Evolutionary conservation across 768 basidiomycete species (phyloP), one percentile per base, ranked within the genome.

Genomic region (Pleurotus ostreatus): DNA sequence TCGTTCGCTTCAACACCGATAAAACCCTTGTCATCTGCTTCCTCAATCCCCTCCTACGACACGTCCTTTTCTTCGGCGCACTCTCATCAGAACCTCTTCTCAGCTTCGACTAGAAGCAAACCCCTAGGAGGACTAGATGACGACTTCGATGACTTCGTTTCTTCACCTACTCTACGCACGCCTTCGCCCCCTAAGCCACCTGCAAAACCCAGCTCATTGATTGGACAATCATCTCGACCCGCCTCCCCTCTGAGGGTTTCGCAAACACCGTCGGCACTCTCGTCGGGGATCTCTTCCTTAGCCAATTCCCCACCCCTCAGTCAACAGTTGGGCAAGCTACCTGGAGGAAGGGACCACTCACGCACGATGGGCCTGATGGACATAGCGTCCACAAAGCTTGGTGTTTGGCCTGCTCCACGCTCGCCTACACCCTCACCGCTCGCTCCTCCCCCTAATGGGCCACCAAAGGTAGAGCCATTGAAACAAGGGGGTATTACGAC

Each of bases 301-400:
- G 22, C 37, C 39, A 30, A 26, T 23, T n/a, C 60, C 63, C 30
- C 55, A 53, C 34, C 45, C 61, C 34, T 40, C 46, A 43, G 39
- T 40, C 40, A 51, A 34, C 57, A 52, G 54, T 51, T 45, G 49
- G 62, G 58, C 63, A 46, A 56, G 59, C 37, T 69, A 64, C 46
- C 69, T 68, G 67, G 73, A 46, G 66, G 72, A 34, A 73, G 75
- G 11, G 78, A 79, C 55, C 84, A 84, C 59, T 73, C 77, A 56
- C 80, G 85, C 39, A 83, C 85, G 1, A 67, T 79, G 58, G 83
- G 74, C 58, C 71, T 89, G 22, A 66, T 89, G 61, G 78, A 83
- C 59, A 70, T 67, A 13, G 87, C 82, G 6, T 84, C 83, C 2
- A 38, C 49, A 40, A 40, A 40, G n/a, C 20, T 49, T 5, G 76